A percentile compares a stretch with the other conserved stretches of the same genome.
phyloP scores from a whole-genome alignment of 2,329 filamentous ascomycete genomes.

The Colletotrichum tanaceti region DNA sequence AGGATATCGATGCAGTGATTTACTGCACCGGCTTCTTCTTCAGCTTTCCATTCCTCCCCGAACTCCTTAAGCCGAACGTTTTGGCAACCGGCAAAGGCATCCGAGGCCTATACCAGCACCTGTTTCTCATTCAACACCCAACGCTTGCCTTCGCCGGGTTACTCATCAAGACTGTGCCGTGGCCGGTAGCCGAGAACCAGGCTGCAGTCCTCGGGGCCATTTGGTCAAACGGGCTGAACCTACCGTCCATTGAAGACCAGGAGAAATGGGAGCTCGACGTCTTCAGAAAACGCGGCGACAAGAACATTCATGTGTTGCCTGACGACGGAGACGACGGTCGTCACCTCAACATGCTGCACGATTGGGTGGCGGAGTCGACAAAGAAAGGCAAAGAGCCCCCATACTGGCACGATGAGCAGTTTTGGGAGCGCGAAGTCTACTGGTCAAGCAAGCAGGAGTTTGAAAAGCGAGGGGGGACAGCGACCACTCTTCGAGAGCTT shows the following conservation, averaged over 20 bases:
- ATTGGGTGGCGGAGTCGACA: constrained; percentile 67
- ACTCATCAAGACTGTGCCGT: constrained; percentile 88
- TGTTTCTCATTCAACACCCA: constrained; percentile 80
- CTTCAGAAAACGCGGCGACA: constrained; percentile 58
- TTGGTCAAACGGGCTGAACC: constrained; percentile 75
- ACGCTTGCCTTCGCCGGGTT: constrained; percentile 82
- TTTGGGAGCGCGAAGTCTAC: constrained; percentile 78
- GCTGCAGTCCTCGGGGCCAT: constrained; percentile 80
- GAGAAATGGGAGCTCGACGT: constrained; percentile 73
- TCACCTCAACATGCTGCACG: constrained; percentile 76
- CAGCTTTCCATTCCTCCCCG: constrained; percentile 73
- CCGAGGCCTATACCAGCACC: constrained; percentile 79
- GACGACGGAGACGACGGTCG: constrained; percentile 70
- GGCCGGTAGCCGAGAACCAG: constrained; percentile 83
- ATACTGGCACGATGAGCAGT: constrained; percentile 75
- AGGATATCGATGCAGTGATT: constrained; percentile 74
- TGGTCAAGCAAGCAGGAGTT: constrained; percentile 79
- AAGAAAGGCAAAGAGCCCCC: constrained; percentile 74
- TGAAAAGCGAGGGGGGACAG: constrained; percentile 70
- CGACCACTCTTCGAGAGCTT: constrained; percentile 67
- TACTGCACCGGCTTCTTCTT: constrained; percentile 89
- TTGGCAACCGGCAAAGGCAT: constrained; percentile 78
- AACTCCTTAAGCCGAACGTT: constrained; percentile 57
- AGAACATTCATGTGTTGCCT: constrained; percentile 59
- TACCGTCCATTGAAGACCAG: constrained; percentile 76